Evolutionary conservation across 1,139 yeast genomes (phyloP).

Genomic region (Scheffersomyces illinoinensis): DNA sequence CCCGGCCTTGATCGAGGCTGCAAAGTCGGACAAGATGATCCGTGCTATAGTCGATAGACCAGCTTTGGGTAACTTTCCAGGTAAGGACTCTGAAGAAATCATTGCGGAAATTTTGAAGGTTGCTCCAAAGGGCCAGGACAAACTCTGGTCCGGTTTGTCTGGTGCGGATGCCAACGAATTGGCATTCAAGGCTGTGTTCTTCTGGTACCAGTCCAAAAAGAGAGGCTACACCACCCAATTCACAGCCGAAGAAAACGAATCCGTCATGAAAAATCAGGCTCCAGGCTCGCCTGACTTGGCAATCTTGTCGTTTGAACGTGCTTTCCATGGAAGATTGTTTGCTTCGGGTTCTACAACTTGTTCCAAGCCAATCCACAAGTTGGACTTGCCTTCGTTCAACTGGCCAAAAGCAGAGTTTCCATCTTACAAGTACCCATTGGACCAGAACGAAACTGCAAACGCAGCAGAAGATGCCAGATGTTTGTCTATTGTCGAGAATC

Average conservation of each 20-base stretch:
- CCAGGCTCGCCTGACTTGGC: slow-evolving; percentile 81
- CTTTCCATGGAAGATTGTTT: slow-evolving; percentile 83
- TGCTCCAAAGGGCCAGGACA: slow-evolving; percentile 71
- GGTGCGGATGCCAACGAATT: slow-evolving; percentile 86
- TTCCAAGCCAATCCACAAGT: slow-evolving; percentile 81
- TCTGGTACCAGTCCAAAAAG: slow-evolving; percentile 66
- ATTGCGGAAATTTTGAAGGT: slow-evolving; percentile 56
- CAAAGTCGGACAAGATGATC: slow-evolving; percentile 63
- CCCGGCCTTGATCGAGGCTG: slow-evolving; percentile 63
- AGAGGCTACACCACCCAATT: slow-evolving; percentile 55
- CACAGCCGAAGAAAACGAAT: slow-evolving; percentile 56
- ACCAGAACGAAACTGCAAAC: slow-evolving; percentile 54
- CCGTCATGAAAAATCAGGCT: slow-evolving; percentile 65
- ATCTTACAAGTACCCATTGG: slow-evolving; percentile 70
- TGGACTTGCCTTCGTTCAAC: slow-evolving; percentile 79
- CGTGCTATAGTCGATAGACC: slow-evolving; percentile 75
- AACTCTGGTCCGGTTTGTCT: slow-evolving; percentile 73
- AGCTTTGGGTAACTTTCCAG: slow-evolving; percentile 76
- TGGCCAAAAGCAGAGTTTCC: slow-evolving; percentile 92
- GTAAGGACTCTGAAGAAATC: slow-evolving; percentile 59
- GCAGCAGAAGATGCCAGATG: slow-evolving; percentile 68
- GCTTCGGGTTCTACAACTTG: slow-evolving; percentile 78
- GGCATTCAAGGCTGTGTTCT: slow-evolving; percentile 82
- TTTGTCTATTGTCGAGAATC: slow-evolving; percentile 56
- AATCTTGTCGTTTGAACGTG: slow-evolving; percentile 68